Conservation (phyloP, 2,329 filamentous ascomycete genomes). For the Fusarium sp. region DNA sequence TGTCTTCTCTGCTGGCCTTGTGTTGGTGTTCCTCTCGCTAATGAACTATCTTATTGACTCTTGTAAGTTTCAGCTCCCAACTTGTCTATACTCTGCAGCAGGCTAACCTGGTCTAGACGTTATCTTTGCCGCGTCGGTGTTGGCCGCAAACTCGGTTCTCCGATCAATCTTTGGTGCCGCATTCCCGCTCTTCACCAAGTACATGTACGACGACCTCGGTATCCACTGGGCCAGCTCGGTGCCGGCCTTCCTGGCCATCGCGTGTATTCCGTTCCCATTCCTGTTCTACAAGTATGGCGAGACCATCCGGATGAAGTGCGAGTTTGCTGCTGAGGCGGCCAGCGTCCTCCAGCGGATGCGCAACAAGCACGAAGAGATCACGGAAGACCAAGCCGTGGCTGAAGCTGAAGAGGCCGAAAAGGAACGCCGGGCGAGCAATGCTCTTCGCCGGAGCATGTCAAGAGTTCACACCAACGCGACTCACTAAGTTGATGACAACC, state of each 20-base stretch:
- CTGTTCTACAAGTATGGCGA: constrained; percentile 80
- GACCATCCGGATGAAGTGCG: constrained; percentile 73
- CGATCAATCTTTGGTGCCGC: constrained; percentile 78
- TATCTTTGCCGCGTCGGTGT: constrained; percentile 80
- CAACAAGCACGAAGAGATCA: constrained; percentile 45
- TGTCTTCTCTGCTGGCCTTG: constrained; percentile 67
- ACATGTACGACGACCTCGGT: constrained; percentile 70
- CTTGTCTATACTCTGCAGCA: background rate
- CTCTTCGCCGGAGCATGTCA: constrained; percentile 35
- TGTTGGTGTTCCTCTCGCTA: constrained; percentile 74
- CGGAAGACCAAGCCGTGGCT: constrained; percentile 44
- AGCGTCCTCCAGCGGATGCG: constrained; percentile 65
- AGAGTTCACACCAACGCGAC: constrained; percentile 17
- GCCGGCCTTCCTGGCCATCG: constrained; percentile 79
- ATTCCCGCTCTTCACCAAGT: constrained; percentile 78
- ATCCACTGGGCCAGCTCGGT: constrained; percentile 82
- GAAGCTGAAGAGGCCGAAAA: constrained; percentile 43
- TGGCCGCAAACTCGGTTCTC: constrained; percentile 79
- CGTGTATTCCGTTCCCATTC: constrained; percentile 80
- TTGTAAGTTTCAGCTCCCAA: constrained; percentile 49
- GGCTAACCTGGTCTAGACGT: constrained; percentile 59
- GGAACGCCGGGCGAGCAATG: constrained; percentile 41
- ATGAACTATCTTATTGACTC: constrained; percentile 77
- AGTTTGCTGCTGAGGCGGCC: constrained; percentile 76
- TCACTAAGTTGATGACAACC: background rate